phyloP scores from a whole-genome alignment of 371 early-diverging fungal species.

The Chytridium lagenaria region DNA sequence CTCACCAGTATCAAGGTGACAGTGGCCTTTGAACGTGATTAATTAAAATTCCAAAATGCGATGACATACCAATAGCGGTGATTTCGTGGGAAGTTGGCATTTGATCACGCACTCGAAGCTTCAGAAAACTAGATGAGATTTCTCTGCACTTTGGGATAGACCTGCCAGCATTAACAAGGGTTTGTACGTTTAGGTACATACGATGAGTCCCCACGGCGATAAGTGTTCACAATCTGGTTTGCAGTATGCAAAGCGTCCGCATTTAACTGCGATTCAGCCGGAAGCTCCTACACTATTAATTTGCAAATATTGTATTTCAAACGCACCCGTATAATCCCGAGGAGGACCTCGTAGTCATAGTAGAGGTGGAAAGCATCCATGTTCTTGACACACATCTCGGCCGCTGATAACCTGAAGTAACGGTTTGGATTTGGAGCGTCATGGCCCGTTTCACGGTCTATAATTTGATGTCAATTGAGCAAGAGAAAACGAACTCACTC shows the following conservation, averaged over 20 bases:
- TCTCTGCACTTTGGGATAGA: slow-evolving; percentile 55
- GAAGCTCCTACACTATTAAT: no score
- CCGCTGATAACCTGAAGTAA: slow-evolving; percentile 51
- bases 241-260: slow-evolving; percentile 81
- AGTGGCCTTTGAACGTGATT: no score
- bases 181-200: no score
- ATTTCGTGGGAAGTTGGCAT: slow-evolving; percentile 35
- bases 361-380: slow-evolving; percentile 68
- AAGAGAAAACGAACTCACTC: no score
- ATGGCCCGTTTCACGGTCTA: no score
- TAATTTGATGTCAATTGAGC: no score
- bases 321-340: slow-evolving; percentile 54
- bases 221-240: slow-evolving; percentile 81
- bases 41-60: slow-evolving; percentile 41
- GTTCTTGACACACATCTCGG: slow-evolving; percentile 76
- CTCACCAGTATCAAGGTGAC: slow-evolving; percentile 71
- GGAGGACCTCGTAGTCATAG: slow-evolving; percentile 76
- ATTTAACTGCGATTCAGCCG: slow-evolving; percentile 67
- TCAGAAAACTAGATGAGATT: slow-evolving; percentile 71
- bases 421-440: slow-evolving; percentile 9
- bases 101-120: slow-evolving; percentile 32
- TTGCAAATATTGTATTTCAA: slow-evolving; percentile 62
- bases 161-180: no score
- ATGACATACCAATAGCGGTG: slow-evolving; percentile 42
- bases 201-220: slow-evolving; percentile 57